Evolutionary conservation across 352 stramenopile genomes (phyloP).

Genomic region (Phytophthora pluvialis): DNA sequence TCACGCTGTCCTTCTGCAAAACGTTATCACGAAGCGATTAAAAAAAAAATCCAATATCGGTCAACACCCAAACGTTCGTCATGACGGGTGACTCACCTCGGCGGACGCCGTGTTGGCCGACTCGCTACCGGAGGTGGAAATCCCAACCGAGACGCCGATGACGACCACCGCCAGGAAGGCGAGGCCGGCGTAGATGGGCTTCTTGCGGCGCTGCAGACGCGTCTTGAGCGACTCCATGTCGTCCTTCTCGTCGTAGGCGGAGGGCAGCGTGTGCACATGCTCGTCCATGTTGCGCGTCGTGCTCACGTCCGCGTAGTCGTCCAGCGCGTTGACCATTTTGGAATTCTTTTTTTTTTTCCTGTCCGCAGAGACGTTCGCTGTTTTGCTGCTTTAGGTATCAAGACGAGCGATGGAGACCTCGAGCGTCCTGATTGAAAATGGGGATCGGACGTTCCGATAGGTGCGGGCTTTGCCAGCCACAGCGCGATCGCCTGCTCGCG

Average conservation of each 20-base stretch:
- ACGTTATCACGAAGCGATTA: no score
- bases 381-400: slow-evolving; percentile 26
- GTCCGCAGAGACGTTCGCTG: slow-evolving; percentile 22
- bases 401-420: slow-evolving; percentile 9
- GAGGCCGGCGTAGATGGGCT: slow-evolving; percentile 67
- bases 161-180: slow-evolving; percentile 62
- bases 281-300: slow-evolving; percentile 51
- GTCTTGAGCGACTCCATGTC: slow-evolving; percentile 49
- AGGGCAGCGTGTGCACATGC: slow-evolving; percentile 27
- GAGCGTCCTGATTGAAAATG: slow-evolving; percentile 37
- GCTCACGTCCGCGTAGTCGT: slow-evolving; percentile 44
- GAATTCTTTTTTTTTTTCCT: slow-evolving; percentile 17
- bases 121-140: slow-evolving; percentile 15
- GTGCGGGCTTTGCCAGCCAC: slow-evolving; percentile 7
- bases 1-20: slow-evolving; percentile 12
- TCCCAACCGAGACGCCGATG: slow-evolving; percentile 49
- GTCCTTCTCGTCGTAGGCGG: slow-evolving; percentile 63
- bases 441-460: slow-evolving; percentile 12
- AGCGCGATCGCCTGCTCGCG: slow-evolving; percentile 20
- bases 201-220: slow-evolving; percentile 58
- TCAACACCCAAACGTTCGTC: no score
- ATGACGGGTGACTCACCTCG: slow-evolving; percentile 30
- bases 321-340: slow-evolving; percentile 31
- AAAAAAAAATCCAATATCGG: no score
- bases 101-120: slow-evolving; percentile 47